These are phyloP conservation scores for Cubamyces lactineus DNA, from an alignment of 768 basidiomycete genomes.

Conservation along the genomic window DNA sequence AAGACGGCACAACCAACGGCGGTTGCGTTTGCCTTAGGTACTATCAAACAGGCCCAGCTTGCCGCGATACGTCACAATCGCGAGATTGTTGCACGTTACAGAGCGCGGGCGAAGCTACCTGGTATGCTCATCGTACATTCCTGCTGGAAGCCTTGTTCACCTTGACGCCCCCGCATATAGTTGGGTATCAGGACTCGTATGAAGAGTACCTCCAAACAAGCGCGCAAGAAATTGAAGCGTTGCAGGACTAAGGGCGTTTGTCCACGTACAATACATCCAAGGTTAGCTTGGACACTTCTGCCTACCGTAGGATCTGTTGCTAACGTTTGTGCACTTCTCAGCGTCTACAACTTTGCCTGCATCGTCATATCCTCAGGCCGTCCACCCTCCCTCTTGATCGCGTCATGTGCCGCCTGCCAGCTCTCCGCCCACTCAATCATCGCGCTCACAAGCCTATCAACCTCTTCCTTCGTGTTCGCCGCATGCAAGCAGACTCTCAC, in stretches of 20 bases:
- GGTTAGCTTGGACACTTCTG: background rate
- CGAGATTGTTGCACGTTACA: slow-evolving; percentile 67
- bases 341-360: slow-evolving; percentile 25
- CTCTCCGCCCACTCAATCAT: slow-evolving; percentile 33
- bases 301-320: background rate
- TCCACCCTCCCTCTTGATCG: background rate
- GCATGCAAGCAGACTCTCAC: slow-evolving; percentile 90
- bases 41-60: slow-evolving; percentile 82
- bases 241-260: slow-evolving; percentile 58
- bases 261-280: too few species aligned
- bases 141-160: background rate
- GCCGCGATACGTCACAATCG: slow-evolving; percentile 78
- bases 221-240: slow-evolving; percentile 60
- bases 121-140: slow-evolving; percentile 40
- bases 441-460: slow-evolving; percentile 50
- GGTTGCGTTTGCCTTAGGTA: slow-evolving; percentile 72
- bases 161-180: slow-evolving; percentile 33
- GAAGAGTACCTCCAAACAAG: slow-evolving; percentile 60
- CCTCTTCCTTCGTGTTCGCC: slow-evolving; percentile 64
- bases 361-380: background rate
- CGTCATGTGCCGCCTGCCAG: slow-evolving; percentile 18
- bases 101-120: slow-evolving; percentile 54
- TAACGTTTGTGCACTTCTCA: background rate
- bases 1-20: too few species aligned
- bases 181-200: slow-evolving; percentile 63